These are phyloP conservation scores for Trichoderma sp. DNA, from an alignment of 2,329 filamentous ascomycete species.

Conservation along the genomic window DNA sequence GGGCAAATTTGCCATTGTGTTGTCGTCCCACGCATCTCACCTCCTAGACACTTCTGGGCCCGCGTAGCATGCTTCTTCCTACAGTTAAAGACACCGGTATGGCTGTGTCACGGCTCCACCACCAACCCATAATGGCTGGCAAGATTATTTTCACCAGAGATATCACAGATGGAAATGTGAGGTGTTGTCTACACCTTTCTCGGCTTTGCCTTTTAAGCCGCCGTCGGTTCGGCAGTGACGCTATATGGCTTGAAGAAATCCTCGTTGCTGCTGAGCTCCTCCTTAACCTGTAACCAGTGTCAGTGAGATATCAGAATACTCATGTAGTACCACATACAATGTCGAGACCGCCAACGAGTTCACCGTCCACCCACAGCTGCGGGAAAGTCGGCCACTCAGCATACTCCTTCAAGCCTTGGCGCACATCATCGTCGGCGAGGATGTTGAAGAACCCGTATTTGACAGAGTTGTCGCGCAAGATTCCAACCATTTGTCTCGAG, in stretches of 20 bases:
- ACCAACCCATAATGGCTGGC: not conserved
- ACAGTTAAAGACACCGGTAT: not conserved
- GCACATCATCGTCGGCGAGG: slow-evolving; percentile 91
- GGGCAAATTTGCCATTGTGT: not conserved
- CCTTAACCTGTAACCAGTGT: slow-evolving; percentile 67
- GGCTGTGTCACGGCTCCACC: not conserved
- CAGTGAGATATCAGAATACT: slow-evolving; percentile 17
- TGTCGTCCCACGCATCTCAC: not conserved
- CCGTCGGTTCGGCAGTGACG: slow-evolving; percentile 46
- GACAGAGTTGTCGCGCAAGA: slow-evolving; percentile 84
- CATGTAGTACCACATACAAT: slow-evolving; percentile 66
- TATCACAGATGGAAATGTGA: not conserved
- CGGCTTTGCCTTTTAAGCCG: slow-evolving; percentile 30
- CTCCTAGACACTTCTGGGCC: not conserved
- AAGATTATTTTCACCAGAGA: not conserved
- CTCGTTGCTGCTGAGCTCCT: slow-evolving; percentile 80
- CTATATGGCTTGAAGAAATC: slow-evolving; percentile 79
- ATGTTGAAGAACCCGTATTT: slow-evolving; percentile 99
- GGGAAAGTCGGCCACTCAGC: slow-evolving; percentile 99
- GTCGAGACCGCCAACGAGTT: slow-evolving; percentile 89
- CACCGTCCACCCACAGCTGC: slow-evolving; percentile 87
- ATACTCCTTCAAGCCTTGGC: slow-evolving; percentile 93
- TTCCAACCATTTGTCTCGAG: slow-evolving; percentile 80
- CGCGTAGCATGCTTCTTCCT: not conserved
- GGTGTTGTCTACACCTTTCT: not conserved